Evolutionary conservation across 2,329 filamentous ascomycete genomes (phyloP).

Genomic region (Epichloe hybrida): DNA sequence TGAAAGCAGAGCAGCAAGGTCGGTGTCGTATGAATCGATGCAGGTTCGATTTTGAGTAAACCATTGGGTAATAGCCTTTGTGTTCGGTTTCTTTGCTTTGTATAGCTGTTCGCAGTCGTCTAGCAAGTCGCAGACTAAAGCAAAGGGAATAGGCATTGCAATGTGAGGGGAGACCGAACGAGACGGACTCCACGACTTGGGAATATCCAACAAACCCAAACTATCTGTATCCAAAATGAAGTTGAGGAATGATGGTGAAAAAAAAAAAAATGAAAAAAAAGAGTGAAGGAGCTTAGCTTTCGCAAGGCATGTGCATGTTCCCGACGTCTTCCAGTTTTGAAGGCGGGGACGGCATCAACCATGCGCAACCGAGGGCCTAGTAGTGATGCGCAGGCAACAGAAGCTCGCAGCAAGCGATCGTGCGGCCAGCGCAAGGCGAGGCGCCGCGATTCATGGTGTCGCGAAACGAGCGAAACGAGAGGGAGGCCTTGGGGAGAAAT

Average conservation of each 20-base stretch:
- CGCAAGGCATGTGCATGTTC: neutral
- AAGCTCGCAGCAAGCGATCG: neutral
- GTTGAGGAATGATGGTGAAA: no score
- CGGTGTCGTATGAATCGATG: slow-evolving; percentile 43
- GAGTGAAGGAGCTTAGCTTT: no score
- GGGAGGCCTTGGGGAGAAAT: neutral
- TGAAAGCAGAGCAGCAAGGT: slow-evolving; percentile 55
- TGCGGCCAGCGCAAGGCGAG: neutral
- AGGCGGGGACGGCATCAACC: no score
- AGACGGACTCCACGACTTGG: neutral
- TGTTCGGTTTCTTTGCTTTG: slow-evolving; percentile 18
- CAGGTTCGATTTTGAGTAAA: slow-evolving; percentile 47
- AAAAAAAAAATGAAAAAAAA: no score
- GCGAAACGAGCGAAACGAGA: neutral
- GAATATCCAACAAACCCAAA: neutral
- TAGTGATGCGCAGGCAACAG: neutral
- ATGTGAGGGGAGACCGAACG: neutral
- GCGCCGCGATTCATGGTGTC: slow-evolving; percentile 5
- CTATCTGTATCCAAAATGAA: neutral
- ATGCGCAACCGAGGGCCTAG: neutral
- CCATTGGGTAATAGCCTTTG: slow-evolving; percentile 45
- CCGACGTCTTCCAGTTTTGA: no score
- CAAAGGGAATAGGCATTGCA: slow-evolving; percentile 52
- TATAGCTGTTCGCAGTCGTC: slow-evolving; percentile 45
- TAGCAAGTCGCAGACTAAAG: slow-evolving; percentile 60